Evolutionary conservation across 805 yeast genomes (phyloP).

Genomic region (Metschnikowia baotianmanensis): DNA sequence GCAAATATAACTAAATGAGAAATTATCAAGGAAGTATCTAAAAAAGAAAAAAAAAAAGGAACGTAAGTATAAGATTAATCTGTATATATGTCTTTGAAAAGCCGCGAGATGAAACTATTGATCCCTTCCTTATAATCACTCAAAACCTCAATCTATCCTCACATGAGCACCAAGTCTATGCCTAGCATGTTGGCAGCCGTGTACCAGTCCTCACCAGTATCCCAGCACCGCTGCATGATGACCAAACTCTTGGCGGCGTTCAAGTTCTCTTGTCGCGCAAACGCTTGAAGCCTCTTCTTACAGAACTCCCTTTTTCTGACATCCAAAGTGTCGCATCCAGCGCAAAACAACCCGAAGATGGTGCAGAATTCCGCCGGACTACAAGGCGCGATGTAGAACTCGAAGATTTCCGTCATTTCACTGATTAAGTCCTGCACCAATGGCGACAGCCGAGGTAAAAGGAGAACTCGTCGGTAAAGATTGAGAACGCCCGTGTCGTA

Average conservation of each 20-base stretch:
- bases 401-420: slow-evolving; percentile 37
- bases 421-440: slow-evolving; percentile 48
- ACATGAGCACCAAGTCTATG: slow-evolving; percentile 46
- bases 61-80: too few relatives aligned
- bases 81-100: too few relatives aligned
- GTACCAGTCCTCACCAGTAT: slow-evolving; percentile 50
- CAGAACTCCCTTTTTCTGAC: slow-evolving; percentile 34
- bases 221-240: slow-evolving; percentile 55
- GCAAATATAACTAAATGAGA: too few relatives aligned
- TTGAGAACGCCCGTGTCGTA: slow-evolving; percentile 54
- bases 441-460: slow-evolving; percentile 43
- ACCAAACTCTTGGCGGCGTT: slow-evolving; percentile 45
- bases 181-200: slow-evolving; percentile 42
- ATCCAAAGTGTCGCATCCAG: slow-evolving; percentile 56
- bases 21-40: too few relatives aligned
- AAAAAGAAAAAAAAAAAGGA: too few relatives aligned
- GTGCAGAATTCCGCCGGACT: slow-evolving; percentile 56
- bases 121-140: neutral
- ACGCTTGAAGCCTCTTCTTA: slow-evolving; percentile 36
- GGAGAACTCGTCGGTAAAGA: slow-evolving; percentile 53
- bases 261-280: slow-evolving; percentile 43
- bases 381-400: slow-evolving; percentile 40
- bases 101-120: too few relatives aligned
- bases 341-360: slow-evolving; percentile 53
- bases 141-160: slow-evolving; percentile 9